Conservation (phyloP, 192 early-diverging fungal genomes). For the Coemansia sp. region DNA sequence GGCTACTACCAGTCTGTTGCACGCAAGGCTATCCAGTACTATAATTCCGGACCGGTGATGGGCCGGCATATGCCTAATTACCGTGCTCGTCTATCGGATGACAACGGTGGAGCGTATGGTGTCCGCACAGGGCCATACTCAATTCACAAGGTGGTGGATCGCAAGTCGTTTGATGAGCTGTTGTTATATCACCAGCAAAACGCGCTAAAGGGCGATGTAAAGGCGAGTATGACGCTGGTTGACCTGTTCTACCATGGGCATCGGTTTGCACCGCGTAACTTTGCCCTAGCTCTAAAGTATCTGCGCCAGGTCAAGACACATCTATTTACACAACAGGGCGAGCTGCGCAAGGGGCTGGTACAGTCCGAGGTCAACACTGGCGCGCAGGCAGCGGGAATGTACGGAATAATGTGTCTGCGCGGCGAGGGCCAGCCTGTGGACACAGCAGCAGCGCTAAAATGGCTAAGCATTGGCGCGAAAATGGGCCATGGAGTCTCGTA, state of each 20-base stretch:
- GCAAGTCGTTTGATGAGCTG: conserved; percentile 68
- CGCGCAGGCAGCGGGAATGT: conserved; percentile 72
- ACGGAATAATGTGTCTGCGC: conserved; percentile 88
- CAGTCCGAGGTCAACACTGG: conserved; percentile 40
- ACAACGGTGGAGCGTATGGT: conserved; percentile 84
- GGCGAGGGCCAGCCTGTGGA: conserved; percentile 77
- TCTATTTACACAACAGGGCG: conserved; percentile 21
- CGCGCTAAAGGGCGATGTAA: conserved; percentile 58
- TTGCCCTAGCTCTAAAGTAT: conserved; percentile 19
- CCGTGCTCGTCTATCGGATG: conserved; percentile 71
- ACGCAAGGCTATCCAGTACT: conserved; percentile 70
- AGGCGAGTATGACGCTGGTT: conserved; percentile 64
- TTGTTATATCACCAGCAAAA: conserved; percentile 67
- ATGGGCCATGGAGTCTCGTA: conserved; percentile 65
- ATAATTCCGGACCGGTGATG: conserved; percentile 73
- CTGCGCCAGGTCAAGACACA: conserved; percentile 20
- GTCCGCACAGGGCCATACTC: conserved; percentile 65
- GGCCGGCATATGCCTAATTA: conserved; percentile 71
- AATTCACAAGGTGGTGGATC: conserved; percentile 45
- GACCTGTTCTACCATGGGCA: conserved; percentile 81
- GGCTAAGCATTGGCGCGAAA: conserved; percentile 73
- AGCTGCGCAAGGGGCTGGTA: conserved; percentile 25
- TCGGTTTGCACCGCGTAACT: conserved; percentile 36
- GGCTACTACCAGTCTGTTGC: conserved; percentile 81
- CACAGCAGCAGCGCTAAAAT: conserved; percentile 64